Conservation (phyloP, 2,329 filamentous ascomycete species). For the Didymella glomerata region DNA sequence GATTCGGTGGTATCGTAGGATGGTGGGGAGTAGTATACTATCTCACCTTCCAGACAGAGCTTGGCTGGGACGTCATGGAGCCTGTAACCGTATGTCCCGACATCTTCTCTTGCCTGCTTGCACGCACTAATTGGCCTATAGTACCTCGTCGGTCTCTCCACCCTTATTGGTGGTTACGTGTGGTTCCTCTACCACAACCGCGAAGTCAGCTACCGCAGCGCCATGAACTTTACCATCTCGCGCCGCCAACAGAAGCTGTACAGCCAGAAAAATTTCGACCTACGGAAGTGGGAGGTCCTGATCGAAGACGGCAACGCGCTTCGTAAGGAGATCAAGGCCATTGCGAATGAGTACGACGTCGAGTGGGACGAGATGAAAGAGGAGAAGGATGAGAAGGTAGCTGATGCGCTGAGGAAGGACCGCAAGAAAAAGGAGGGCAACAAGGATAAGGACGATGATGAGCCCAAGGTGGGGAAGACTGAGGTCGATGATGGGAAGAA, state of each 20-base stretch:
- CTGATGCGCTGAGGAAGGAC: slow-evolving; percentile 62
- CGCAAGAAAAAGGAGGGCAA: slow-evolving; percentile 50
- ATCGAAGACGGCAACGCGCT: slow-evolving; percentile 82
- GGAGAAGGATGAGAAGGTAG: slow-evolving; percentile 70
- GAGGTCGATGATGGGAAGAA: slow-evolving; percentile 8
- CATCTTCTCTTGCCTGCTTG: neutral
- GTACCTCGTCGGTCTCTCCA: slow-evolving; percentile 85
- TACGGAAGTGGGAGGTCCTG: slow-evolving; percentile 77
- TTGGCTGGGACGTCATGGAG: slow-evolving; percentile 91
- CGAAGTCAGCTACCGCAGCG: slow-evolving; percentile 85
- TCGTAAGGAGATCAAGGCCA: slow-evolving; percentile 77
- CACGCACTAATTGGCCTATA: slow-evolving; percentile 14
- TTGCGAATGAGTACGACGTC: slow-evolving; percentile 88
- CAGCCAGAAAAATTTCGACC: slow-evolving; percentile 76
- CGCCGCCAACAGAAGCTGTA: slow-evolving; percentile 81
- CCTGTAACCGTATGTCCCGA: slow-evolving; percentile 70
- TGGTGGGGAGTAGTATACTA: slow-evolving; percentile 87
- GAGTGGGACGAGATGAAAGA: slow-evolving; percentile 85
- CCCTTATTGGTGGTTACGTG: slow-evolving; percentile 87
- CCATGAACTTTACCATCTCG: slow-evolving; percentile 86
- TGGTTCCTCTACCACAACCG: slow-evolving; percentile 95
- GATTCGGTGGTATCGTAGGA: slow-evolving; percentile 73
- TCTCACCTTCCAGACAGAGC: slow-evolving; percentile 72
- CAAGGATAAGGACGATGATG: slow-evolving; percentile 47
- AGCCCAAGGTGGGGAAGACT: slow-evolving; percentile 22